These are phyloP conservation scores for Lipomyces orientalis DNA, from an alignment of 805 yeast genomes.

Conservation along the genomic window DNA sequence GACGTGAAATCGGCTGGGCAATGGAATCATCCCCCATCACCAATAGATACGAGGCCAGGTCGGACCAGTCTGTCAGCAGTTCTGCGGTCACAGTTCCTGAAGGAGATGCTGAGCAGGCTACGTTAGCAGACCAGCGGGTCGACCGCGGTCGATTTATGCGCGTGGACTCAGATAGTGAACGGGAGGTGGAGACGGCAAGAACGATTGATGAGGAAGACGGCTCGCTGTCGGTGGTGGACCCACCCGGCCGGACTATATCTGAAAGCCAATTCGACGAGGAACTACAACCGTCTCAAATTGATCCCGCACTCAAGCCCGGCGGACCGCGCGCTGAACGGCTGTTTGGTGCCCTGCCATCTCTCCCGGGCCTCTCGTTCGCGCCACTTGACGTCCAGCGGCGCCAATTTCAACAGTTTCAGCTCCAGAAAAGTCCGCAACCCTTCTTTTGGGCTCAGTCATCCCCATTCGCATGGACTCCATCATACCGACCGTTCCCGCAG, in stretches of 20 bases:
- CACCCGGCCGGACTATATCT: background rate
- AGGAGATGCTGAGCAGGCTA: too few relatives aligned
- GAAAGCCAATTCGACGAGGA: background rate
- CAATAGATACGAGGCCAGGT: too few relatives aligned
- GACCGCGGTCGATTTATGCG: too few relatives aligned
- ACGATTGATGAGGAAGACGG: background rate
- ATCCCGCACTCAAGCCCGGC: background rate
- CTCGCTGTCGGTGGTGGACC: background rate
- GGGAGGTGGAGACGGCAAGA: too few relatives aligned
- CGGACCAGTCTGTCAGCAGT: too few relatives aligned
- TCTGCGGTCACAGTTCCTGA: too few relatives aligned
- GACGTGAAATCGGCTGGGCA: too few relatives aligned
- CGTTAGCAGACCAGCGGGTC: too few relatives aligned
- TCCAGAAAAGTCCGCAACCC: background rate
- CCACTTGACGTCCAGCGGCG: background rate
- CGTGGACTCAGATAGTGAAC: too few relatives aligned
- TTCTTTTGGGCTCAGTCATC: background rate
- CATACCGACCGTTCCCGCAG: background rate
- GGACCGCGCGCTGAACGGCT: background rate
- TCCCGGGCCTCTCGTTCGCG: background rate
- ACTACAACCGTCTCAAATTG: background rate
- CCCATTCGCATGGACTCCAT: background rate
- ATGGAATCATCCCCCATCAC: too few relatives aligned
- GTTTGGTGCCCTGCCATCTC: background rate
- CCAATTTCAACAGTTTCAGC: background rate